These are phyloP conservation scores for Coccinonectria pachysandricola DNA, from an alignment of 2,329 filamentous ascomycete species.

Conservation along the genomic window DNA sequence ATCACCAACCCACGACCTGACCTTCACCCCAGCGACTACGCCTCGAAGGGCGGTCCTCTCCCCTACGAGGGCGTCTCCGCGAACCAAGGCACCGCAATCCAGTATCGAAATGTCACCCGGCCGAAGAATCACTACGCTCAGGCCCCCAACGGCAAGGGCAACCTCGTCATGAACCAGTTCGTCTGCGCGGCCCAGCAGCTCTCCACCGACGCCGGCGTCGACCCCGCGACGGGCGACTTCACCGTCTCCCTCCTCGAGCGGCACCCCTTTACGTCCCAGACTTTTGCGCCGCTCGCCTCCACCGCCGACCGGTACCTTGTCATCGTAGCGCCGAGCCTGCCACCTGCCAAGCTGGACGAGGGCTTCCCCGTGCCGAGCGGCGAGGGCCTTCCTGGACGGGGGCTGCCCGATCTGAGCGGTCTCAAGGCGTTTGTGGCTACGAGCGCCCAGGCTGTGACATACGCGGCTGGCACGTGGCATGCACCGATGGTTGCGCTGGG, in stretches of 20 bases:
- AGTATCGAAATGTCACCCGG: conserved; percentile 71
- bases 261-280: conserved; percentile 90
- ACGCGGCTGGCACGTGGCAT: conserved; percentile 87
- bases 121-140: conserved; percentile 61
- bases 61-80: conserved; percentile 45
- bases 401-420: conserved; percentile 60
- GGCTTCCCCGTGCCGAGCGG: conserved; percentile 19
- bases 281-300: conserved; percentile 68
- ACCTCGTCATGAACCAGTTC: conserved; percentile 77
- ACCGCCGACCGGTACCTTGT: conserved; percentile 58
- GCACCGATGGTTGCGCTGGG: conserved; percentile 91
- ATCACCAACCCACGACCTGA: conserved; percentile 60
- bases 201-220: conserved; percentile 4
- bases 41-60: conserved; percentile 27
- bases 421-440: conserved; percentile 71
- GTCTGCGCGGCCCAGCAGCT: conserved; percentile 48
- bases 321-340: conserved; percentile 73
- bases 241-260: conserved; percentile 66
- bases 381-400: conserved; percentile 43
- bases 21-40: conserved; percentile 37
- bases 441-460: conserved; percentile 77
- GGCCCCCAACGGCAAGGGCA: conserved; percentile 43
- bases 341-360: conserved; percentile 24
- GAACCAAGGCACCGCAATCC: conserved; percentile 84
- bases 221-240: conserved; percentile 32